Percentiles rank a stretch among this genome's conserved stretches.
These are phyloP conservation scores for Entomophthora muscae DNA, from an alignment of 371 early-diverging fungal species.

Conservation along the genomic window DNA sequence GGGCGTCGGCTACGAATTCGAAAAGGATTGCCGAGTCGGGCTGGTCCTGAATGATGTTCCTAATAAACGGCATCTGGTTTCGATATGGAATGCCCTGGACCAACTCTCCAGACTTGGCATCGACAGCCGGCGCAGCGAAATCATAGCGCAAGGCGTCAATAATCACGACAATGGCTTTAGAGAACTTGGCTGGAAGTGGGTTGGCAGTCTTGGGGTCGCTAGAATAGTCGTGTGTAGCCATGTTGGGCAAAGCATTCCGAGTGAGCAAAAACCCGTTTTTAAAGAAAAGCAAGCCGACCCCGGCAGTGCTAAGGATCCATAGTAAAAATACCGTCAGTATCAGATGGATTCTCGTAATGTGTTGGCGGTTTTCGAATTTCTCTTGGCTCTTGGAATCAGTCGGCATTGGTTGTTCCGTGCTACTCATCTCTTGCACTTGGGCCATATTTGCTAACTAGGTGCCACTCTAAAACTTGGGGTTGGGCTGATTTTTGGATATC, in stretches of 20 bases:
- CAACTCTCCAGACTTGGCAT: constrained; percentile 11
- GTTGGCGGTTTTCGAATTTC: constrained; percentile 4
- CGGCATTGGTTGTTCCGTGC: background rate
- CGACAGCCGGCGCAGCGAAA: constrained; percentile 18
- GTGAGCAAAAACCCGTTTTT: constrained; percentile 6
- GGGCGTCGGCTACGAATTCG: constrained; percentile 84
- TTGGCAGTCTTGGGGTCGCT: background rate
- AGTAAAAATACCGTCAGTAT: background rate
- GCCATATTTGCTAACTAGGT: too few species aligned
- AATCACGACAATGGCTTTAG: constrained; percentile 42
- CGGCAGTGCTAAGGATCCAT: background rate
- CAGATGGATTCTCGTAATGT: background rate
- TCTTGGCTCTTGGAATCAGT: background rate
- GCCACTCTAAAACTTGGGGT: too few species aligned
- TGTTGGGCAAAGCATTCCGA: background rate
- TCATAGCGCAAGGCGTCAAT: constrained; percentile 90
- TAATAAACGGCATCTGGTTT: constrained; percentile 57
- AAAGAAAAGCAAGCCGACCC: background rate
- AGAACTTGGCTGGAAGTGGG: background rate
- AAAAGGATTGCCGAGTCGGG: constrained; percentile 54
- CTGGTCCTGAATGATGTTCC: constrained; percentile 22
- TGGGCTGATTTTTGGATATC: too few species aligned
- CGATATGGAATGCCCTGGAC: constrained; percentile 27
- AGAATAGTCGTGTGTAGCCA: background rate
- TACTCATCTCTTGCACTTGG: too few species aligned